Conservation (phyloP, 2,329 filamentous ascomycete species). For the Amesomyces nigricolor region DNA sequence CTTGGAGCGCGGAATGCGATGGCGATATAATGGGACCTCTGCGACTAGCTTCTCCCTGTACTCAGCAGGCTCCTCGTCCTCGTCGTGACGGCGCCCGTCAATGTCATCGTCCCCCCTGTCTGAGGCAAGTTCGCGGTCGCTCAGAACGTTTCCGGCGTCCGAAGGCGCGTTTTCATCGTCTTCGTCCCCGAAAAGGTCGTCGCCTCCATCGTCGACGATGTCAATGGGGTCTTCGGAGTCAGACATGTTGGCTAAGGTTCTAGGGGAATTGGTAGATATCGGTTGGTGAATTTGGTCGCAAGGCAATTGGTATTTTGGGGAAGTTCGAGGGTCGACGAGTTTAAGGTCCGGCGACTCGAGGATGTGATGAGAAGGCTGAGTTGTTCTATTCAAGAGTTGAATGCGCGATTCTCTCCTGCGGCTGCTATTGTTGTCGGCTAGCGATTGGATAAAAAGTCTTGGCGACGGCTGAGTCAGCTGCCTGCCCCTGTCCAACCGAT, state of each 20-base stretch:
- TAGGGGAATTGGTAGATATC: neutral
- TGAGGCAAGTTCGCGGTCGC: constrained; percentile 55
- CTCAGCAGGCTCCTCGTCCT: constrained; percentile 38
- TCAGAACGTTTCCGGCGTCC: constrained; percentile 56
- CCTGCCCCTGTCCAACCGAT: neutral
- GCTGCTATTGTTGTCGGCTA: neutral
- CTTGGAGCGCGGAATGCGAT: constrained; percentile 63
- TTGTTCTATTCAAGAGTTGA: neutral
- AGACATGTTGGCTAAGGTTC: constrained; percentile 39
- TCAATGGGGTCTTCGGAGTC: constrained; percentile 52
- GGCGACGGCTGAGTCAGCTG: constrained; percentile 3
- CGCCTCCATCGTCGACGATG: constrained; percentile 49
- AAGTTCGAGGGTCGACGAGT: neutral
- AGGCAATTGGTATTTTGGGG: neutral
- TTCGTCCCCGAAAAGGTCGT: constrained; percentile 59
- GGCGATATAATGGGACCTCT: constrained; percentile 61
- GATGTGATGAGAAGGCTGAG: neutral
- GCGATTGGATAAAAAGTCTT: neutral
- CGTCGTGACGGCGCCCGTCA: constrained; percentile 32
- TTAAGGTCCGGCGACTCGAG: too few relatives aligned
- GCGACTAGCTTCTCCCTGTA: constrained; percentile 51
- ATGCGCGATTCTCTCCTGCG: constrained; percentile 1
- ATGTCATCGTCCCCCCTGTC: constrained; percentile 40
- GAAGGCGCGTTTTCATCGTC: constrained; percentile 52
- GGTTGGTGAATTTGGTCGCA: neutral